These are phyloP conservation scores for Bryoerythrophyllum caledonicum DNA, from an alignment of 225 moss, liverwort and hornwort species.

Conservation along the genomic window DNA sequence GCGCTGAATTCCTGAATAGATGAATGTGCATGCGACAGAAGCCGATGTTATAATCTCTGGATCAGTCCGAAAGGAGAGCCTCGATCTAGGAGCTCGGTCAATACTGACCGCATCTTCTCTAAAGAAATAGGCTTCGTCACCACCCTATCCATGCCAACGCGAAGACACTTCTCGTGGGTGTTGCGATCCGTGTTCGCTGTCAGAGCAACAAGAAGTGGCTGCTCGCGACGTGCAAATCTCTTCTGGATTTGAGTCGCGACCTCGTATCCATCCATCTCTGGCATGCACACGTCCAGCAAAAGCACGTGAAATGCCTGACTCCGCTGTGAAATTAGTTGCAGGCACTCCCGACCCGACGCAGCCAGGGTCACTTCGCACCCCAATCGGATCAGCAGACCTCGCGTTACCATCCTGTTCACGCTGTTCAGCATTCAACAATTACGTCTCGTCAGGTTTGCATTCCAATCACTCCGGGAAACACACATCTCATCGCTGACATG, in stretches of 20 bases:
- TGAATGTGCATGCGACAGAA: conserved; percentile 15
- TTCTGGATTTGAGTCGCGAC: conserved; percentile 59
- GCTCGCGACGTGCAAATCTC: conserved; percentile 53
- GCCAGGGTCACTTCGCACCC: conserved; percentile 63
- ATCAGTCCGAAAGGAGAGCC: conserved; percentile 30
- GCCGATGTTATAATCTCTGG: conserved; percentile 22
- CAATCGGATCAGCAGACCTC: conserved; percentile 56
- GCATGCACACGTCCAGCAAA: conserved; percentile 70
- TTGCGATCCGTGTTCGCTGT: conserved; percentile 63
- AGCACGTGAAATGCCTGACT: conserved; percentile 53
- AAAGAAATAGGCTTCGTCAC: conserved; percentile 64
- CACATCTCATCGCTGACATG: no score
- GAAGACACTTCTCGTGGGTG: conserved; percentile 57
- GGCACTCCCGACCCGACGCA: conserved; percentile 58
- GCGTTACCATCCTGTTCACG: conserved; percentile 71
- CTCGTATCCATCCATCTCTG: conserved; percentile 75
- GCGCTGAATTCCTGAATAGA: not conserved
- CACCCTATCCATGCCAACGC: conserved; percentile 64
- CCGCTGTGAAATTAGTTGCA: conserved; percentile 53
- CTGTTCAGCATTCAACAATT: conserved; percentile 29
- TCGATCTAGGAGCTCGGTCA: conserved; percentile 55
- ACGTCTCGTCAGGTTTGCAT: conserved; percentile 8
- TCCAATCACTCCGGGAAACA: no score
- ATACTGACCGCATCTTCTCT: conserved; percentile 58
- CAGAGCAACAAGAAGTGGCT: conserved; percentile 62